Evolutionary conservation across 2,329 filamentous ascomycete species (phyloP), one percentile per base, ranked within the genome.

Genomic region (Ambrosiella cleistominuta): DNA sequence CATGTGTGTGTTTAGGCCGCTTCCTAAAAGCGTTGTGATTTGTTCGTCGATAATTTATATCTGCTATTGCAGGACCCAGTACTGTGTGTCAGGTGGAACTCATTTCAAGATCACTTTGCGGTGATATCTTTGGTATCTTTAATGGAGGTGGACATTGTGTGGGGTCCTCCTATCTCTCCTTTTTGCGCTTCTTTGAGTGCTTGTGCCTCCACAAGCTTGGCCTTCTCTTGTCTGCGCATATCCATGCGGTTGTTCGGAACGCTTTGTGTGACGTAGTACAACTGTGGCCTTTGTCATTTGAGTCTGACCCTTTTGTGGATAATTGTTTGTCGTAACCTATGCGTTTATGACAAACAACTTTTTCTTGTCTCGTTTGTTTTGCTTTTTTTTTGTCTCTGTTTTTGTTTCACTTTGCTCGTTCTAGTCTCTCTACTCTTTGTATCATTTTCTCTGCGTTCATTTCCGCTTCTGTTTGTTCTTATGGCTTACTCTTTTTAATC

Each of bases 371-470:
- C n/a, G 7, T 51, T 50, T 49, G 15, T 57, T 51, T 53, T 53
- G 9, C 19, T 57, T 52, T 17, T 42, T 47, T 57, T 44, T 53
- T 44, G 38, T 56, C 11, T 55, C 37, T n/a, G 47, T 19, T 51
- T 51, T 35, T 51, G 19, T 51, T 36, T 35, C 47, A n/a, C 42
- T 44, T 59, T 19, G 17, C 15, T 50, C 19, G 9, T 12, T 52
- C 37, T 15, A 3, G 8, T 47, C 37, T 37, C 12, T 47, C 44
- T 56, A 51, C 47, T 51, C 19, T 36, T 35, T 51, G 38, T 44
- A 56, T 40, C 42, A 37, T 47, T 27, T 44, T 35, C 44, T 8
- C 2, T 17, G 1, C 40, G 5, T 35, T 45, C 27, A 35, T 35
- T 17, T 47, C 27, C 13, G 12, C 13, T 42, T 42, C 11, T 19